Evolutionary conservation across 2,329 filamentous ascomycete species (phyloP).

Genomic region (Fusarium nygamai): DNA sequence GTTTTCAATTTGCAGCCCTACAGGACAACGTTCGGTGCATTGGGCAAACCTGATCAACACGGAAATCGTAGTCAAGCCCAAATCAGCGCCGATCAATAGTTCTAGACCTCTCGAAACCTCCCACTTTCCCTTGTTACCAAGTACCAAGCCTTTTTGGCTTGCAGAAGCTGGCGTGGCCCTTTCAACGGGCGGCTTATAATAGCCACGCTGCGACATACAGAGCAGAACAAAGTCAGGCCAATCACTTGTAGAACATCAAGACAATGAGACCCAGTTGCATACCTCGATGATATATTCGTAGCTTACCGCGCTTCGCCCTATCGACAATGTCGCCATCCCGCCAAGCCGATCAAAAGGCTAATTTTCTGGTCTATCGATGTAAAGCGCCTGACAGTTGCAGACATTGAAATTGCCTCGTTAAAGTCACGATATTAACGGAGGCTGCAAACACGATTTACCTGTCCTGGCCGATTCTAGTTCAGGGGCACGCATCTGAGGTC

Average conservation of each 20-base stretch:
- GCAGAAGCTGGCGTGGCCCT: conserved; percentile 14
- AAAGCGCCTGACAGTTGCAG: conserved; percentile 22
- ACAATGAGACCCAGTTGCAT: conserved; percentile 9
- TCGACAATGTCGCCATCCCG: conserved; percentile 36
- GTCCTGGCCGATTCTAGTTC: conserved; percentile 26
- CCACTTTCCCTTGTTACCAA: background rate
- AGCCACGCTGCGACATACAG: background rate
- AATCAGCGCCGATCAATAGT: conserved; percentile 32
- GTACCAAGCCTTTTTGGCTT: conserved; percentile 1
- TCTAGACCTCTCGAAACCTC: conserved; percentile 27
- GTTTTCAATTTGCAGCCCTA: conserved; percentile 2
- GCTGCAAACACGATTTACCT: background rate
- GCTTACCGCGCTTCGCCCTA: conserved; percentile 35
- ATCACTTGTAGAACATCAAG: conserved; percentile 1
- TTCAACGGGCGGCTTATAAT: conserved; percentile 1
- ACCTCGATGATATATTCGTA: conserved; percentile 5
- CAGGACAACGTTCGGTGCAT: background rate
- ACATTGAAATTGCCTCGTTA: conserved; percentile 23
- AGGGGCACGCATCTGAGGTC: conserved; percentile 31
- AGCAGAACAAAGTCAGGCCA: conserved; percentile 7
- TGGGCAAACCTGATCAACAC: conserved; percentile 5
- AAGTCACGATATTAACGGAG: conserved; percentile 11
- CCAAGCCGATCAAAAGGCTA: conserved; percentile 28
- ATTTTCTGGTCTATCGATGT: conserved; percentile 27
- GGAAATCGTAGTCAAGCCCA: conserved; percentile 3